Evolutionary conservation across 1,139 yeast species (phyloP), one percentile per base, ranked within the genome.

Genomic region (Sugiyamaella xylanicola): DNA sequence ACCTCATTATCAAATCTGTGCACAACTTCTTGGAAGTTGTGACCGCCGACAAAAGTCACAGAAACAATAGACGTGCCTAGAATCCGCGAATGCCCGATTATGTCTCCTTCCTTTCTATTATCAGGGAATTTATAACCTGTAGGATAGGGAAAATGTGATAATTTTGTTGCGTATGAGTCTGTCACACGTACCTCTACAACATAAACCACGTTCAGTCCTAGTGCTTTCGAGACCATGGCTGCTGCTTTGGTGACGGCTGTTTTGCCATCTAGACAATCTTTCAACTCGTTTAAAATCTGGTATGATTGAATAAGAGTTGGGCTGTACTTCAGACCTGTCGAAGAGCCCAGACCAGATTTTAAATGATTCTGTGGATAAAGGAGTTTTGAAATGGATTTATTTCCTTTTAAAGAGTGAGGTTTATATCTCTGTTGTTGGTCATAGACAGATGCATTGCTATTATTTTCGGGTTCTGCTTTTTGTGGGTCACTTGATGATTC

Each of bases 141-240:
- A n/a, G 52, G 45, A 25, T 17, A 48, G 1, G 52, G 47, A 29
- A 48, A 48, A n/a, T 29, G 41, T 1, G 52, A 48, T 7, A 48
- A 36, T 25, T 16, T 15, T 4, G 52, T 48, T 11, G 36, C 46
- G 32, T 48, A 48, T n/a, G 52, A 40, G 8, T 22, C 20, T 5
- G 62, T 55, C 2, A 78, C 74, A 56, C 85, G 72, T 2, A 84
- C 74, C 63, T 86, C 89, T 59, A 83, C 69, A 15, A 85, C 72
- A 63, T 82, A 84, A 0, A 80, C 86, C 56, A 82, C 72, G 51
- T 79, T 79, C 54, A 80, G 71, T 0, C 74, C 72, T 55, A 77
- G 72, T 35, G 72, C 68, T 2, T 69, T 69, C 13, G 75, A 65
- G 4, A 85, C 63, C 1, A 75, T 67, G 54, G 74, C 73, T 32